phyloP scores from a whole-genome alignment of 2,329 filamentous ascomycete genomes.

The Macrophomina pseudophaseolina region DNA sequence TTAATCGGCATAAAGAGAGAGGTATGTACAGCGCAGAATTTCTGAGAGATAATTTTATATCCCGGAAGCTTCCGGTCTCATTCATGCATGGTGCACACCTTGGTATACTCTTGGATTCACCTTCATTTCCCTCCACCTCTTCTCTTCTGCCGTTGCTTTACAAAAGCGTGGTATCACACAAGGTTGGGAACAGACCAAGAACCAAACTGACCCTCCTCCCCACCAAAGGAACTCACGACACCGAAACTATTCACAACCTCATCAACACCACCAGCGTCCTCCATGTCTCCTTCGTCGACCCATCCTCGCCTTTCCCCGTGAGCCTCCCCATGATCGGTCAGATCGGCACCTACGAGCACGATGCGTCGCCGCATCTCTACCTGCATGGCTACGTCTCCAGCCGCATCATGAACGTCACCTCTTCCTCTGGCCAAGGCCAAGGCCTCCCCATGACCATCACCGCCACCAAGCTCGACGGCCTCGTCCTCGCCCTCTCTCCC shows the following conservation, averaged over 20 bases:
- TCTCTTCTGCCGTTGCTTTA: too few species aligned
- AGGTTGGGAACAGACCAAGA: neutral
- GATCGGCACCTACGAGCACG: slow-evolving; percentile 71
- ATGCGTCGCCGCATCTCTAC: slow-evolving; percentile 68
- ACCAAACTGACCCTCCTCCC: neutral
- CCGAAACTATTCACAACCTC: slow-evolving; percentile 74
- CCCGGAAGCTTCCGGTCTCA: too few species aligned
- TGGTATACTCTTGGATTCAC: too few species aligned
- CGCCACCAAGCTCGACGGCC: slow-evolving; percentile 76
- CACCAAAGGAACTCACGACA: slow-evolving; percentile 69
- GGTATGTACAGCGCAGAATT: slow-evolving; percentile 49
- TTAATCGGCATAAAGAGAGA: slow-evolving; percentile 69
- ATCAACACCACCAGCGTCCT: slow-evolving; percentile 76
- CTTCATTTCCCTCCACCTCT: too few species aligned
- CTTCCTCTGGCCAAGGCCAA: slow-evolving; percentile 31
- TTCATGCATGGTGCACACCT: too few species aligned
- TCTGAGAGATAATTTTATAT: too few species aligned
- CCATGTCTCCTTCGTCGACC: slow-evolving; percentile 75
- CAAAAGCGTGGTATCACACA: neutral
- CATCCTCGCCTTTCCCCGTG: slow-evolving; percentile 71
- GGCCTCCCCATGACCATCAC: slow-evolving; percentile 75
- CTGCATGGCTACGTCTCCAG: slow-evolving; percentile 84
- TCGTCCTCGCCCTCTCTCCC: slow-evolving; percentile 79
- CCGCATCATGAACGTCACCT: slow-evolving; percentile 67
- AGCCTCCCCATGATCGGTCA: slow-evolving; percentile 86